A percentile compares a stretch with the other conserved stretches of the same genome.
Conservation (phyloP, 2,329 filamentous ascomycete genomes). For the Calonectria honghensis region DNA sequence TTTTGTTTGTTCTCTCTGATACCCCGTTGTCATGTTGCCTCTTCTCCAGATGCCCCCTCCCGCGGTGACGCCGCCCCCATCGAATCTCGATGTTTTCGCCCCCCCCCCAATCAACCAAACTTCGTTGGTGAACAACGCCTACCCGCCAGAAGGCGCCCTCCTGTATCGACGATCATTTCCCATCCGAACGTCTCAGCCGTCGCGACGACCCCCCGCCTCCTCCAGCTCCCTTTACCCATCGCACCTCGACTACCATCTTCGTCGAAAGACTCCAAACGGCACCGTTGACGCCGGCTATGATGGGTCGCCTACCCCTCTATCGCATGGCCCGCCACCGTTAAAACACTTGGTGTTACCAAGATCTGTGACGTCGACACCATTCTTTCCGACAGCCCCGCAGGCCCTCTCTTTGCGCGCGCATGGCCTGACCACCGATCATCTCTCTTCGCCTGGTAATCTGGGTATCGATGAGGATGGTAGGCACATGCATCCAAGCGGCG, state of each 20-base stretch:
- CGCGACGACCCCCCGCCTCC: conserved; percentile 45
- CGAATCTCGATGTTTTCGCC: conserved; percentile 62
- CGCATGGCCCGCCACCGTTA: conserved; percentile 82
- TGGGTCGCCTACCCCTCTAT: conserved; percentile 84
- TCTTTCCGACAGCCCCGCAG: conserved; percentile 41
- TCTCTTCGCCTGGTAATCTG: conserved; percentile 41
- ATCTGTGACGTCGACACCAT: conserved; percentile 48
- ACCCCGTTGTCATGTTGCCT: conserved; percentile 67
- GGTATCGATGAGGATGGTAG: conserved; percentile 43
- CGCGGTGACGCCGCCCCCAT: conserved; percentile 67
- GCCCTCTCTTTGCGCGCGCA: conserved; percentile 43
- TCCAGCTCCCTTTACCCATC: conserved; percentile 49
- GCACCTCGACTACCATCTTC: conserved; percentile 83
- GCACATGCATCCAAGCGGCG: conserved; percentile 36
- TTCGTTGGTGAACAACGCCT: conserved; percentile 43
- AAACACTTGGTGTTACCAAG: conserved; percentile 89
- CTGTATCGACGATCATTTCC: conserved; percentile 56
- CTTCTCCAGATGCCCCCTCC: conserved; percentile 71
- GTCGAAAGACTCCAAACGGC: conserved; percentile 95
- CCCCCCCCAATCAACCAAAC: conserved; percentile 46
- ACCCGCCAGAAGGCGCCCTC: conserved; percentile 56
- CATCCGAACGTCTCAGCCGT: conserved; percentile 58
- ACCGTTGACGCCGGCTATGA: conserved; percentile 95
- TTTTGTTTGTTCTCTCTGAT: conserved; percentile 52
- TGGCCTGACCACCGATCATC: conserved; percentile 38